Percentiles rank a stretch among this genome's conserved stretches.
These are phyloP conservation scores for Bifiguratus adelaidae DNA, from an alignment of 192 early-diverging fungal species.

Conservation along the genomic window DNA sequence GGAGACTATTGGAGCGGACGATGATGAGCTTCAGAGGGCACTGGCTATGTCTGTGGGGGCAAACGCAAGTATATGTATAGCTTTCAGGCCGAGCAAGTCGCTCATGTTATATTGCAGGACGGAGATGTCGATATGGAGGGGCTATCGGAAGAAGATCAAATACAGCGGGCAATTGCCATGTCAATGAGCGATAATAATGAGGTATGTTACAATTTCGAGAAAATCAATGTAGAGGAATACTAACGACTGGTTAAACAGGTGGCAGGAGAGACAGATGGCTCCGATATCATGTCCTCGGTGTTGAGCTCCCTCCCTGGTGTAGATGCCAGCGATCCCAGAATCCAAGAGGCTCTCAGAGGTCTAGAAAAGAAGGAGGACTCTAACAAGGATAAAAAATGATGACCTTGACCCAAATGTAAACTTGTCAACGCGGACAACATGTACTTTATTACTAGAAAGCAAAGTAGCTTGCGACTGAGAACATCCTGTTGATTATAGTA, in stretches of 20 bases:
- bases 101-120: too few relatives aligned
- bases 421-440: too few relatives aligned
- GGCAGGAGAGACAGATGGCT: not conserved
- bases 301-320: slow-evolving; percentile 80
- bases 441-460: too few relatives aligned
- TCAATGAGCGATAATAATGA: slow-evolving; percentile 48
- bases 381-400: too few relatives aligned
- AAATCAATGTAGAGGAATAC: too few relatives aligned
- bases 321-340: slow-evolving; percentile 71
- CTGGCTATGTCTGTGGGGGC: slow-evolving; percentile 56
- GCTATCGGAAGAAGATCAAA: slow-evolving; percentile 59
- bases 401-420: too few relatives aligned
- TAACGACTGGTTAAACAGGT: slow-evolving; percentile 4
- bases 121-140: slow-evolving; percentile 62
- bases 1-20: slow-evolving; percentile 10
- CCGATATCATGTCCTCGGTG: slow-evolving; percentile 50
- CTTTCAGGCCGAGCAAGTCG: not conserved
- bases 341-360: slow-evolving; percentile 54
- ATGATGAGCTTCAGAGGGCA: slow-evolving; percentile 45
- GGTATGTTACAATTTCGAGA: too few relatives aligned
- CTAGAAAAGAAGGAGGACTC: slow-evolving; percentile 29
- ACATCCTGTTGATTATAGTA: too few relatives aligned
- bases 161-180: slow-evolving; percentile 58
- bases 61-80: slow-evolving; percentile 6
- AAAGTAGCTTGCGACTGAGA: too few relatives aligned